These are phyloP conservation scores for Mycena chlorophos DNA, from an alignment of 768 basidiomycete species.

Conservation along the genomic window DNA sequence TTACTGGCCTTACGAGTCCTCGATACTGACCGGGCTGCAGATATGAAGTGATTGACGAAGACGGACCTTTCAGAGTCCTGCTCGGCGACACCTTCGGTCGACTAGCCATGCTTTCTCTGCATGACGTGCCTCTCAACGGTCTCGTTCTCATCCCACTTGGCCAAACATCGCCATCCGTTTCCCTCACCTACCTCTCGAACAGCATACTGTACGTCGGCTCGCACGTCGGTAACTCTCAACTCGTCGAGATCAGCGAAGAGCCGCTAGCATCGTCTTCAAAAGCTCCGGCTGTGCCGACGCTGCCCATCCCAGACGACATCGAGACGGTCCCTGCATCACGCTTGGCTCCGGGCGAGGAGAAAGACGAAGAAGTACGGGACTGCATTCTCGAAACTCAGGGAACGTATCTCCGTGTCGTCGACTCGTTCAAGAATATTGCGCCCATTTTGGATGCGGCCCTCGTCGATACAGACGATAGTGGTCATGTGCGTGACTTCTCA, in stretches of 20 bases:
- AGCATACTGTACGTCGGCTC: constrained; percentile 79
- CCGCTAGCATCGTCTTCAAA: constrained; percentile 37
- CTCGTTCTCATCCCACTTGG: constrained; percentile 35
- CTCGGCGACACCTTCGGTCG: constrained; percentile 74
- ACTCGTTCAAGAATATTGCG: constrained; percentile 73
- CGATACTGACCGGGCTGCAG: constrained; percentile 1
- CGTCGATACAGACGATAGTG: constrained; percentile 68
- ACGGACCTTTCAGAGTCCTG: constrained; percentile 48
- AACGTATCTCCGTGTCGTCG: constrained; percentile 59
- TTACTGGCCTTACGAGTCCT: not conserved
- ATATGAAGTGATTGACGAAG: constrained; percentile 53
- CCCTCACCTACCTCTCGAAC: constrained; percentile 69
- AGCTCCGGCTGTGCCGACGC: constrained; percentile 38
- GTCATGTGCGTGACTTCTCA: constrained; percentile 51
- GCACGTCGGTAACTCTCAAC: constrained; percentile 77
- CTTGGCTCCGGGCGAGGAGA: constrained; percentile 40
- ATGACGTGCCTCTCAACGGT: constrained; percentile 41
- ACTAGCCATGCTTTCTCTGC: constrained; percentile 62
- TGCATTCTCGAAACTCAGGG: constrained; percentile 53
- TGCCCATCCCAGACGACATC: constrained; percentile 54
- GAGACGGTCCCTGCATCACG: constrained; percentile 39
- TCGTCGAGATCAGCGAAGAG: constrained; percentile 57
- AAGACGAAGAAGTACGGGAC: constrained; percentile 37
- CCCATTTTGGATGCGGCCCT: constrained; percentile 82
- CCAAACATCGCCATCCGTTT: constrained; percentile 70